These are phyloP conservation scores for Fusarium gaditjirri DNA, from an alignment of 2,329 filamentous ascomycete species.

Conservation along the genomic window DNA sequence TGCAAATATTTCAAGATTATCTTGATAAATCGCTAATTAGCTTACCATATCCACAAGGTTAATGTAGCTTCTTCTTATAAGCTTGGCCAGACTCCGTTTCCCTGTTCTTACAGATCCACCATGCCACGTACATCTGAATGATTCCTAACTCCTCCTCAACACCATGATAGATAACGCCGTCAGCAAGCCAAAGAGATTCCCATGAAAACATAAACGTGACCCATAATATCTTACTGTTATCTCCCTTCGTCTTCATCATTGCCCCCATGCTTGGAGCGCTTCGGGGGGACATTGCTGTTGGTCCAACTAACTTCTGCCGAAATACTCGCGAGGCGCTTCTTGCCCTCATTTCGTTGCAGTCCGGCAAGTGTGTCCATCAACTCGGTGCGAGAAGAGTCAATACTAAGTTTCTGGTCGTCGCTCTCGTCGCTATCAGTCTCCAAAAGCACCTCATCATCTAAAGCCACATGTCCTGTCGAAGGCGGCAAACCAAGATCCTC, in stretches of 20 bases:
- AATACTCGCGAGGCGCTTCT: slow-evolving; percentile 23
- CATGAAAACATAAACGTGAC: neutral
- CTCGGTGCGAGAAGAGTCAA: neutral
- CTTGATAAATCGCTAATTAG: neutral
- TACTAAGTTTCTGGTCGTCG: neutral
- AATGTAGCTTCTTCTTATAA: neutral
- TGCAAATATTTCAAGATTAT: neutral
- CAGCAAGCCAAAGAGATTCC: neutral
- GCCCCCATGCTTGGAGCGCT: slow-evolving; percentile 13
- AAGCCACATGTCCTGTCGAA: neutral
- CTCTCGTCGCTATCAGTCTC: slow-evolving; percentile 14
- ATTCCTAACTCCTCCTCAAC: neutral
- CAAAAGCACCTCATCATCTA: neutral
- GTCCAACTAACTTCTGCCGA: neutral
- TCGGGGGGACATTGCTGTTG: neutral
- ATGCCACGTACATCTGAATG: slow-evolving; percentile 24
- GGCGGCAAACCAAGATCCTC: slow-evolving; percentile 17
- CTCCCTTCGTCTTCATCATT: neutral
- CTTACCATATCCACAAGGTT: neutral
- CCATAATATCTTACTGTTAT: neutral
- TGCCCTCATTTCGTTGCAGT: slow-evolving; percentile 13
- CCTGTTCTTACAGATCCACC: slow-evolving; percentile 2
- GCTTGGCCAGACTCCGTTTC: neutral
- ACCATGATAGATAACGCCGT: neutral
- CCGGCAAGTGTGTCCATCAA: neutral